Conservation (phyloP, 805 yeast species). For the Naumovozyma dairenensis region DNA sequence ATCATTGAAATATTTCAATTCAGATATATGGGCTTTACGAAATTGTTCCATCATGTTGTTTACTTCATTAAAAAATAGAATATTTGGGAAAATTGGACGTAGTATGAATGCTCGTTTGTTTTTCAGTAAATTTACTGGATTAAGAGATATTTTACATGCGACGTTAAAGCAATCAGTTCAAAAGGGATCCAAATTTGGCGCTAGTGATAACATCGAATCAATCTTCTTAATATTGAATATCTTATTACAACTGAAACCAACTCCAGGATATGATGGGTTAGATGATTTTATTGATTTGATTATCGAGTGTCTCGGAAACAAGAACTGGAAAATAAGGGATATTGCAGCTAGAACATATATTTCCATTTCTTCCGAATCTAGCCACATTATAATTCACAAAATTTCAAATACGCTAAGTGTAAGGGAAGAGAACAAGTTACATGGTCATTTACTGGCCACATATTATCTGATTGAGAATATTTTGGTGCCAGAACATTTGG, state of each 20-base stretch:
- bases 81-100: constrained; percentile 54
- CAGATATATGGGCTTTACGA: constrained; percentile 73
- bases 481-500: too few species aligned
- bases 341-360: constrained; percentile 69
- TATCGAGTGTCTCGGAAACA: constrained; percentile 38
- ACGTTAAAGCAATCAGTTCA: constrained; percentile 30
- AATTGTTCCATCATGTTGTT: constrained; percentile 92
- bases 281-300: constrained; percentile 43
- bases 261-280: constrained; percentile 44
- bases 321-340: constrained; percentile 78
- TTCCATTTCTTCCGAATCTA: too few species aligned
- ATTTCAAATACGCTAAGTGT: too few species aligned
- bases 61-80: constrained; percentile 67
- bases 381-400: too few species aligned
- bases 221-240: constrained; percentile 70
- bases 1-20: constrained; percentile 53
- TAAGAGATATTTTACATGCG: constrained; percentile 40
- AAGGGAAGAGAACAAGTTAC: constrained; percentile 46
- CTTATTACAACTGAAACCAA: constrained; percentile 55
- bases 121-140: constrained; percentile 52
- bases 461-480: not conserved
- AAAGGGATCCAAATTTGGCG: constrained; percentile 9
- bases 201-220: constrained; percentile 41
- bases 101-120: constrained; percentile 52
- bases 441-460: constrained; percentile 50